These are phyloP conservation scores for Aspergillus felis DNA, from an alignment of 2,329 filamentous ascomycete genomes.

Conservation along the genomic window DNA sequence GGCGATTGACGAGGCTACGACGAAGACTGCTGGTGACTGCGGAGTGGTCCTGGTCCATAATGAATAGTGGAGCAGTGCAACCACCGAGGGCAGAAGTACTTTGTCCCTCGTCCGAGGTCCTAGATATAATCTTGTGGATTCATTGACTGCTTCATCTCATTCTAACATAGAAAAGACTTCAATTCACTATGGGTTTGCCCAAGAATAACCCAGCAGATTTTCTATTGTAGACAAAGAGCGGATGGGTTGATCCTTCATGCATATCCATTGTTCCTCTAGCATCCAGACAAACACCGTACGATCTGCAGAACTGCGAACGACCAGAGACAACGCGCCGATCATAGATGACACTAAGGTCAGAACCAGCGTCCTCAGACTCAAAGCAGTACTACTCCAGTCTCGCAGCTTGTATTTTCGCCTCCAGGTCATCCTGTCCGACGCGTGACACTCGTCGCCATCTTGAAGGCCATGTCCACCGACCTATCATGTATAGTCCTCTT, in stretches of 20 bases:
- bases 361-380: too few relatives aligned
- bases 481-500: not conserved
- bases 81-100: not conserved
- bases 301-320: not conserved
- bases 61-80: not conserved
- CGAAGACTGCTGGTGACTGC: not conserved
- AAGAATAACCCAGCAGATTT: not conserved
- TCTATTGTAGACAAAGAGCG: not conserved
- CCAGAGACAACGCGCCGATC: not conserved
- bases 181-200: too few relatives aligned
- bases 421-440: not conserved
- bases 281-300: not conserved
- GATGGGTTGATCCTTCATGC: not conserved
- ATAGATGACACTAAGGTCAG: too few relatives aligned
- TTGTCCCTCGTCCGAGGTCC: not conserved
- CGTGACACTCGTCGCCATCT: not conserved
- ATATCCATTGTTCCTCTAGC: not conserved
- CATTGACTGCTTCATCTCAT: too few relatives aligned
- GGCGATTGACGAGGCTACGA: not conserved
- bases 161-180: too few relatives aligned
- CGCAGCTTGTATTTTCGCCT: not conserved
- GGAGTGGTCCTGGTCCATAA: not conserved
- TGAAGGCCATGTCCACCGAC: not conserved
- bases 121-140: too few relatives aligned
- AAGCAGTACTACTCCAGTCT: not conserved